A percentile compares a stretch with the other conserved stretches of the same genome.
phyloP scores from a whole-genome alignment of 164 flowering plant species.

The Aristolochia californica region DNA sequence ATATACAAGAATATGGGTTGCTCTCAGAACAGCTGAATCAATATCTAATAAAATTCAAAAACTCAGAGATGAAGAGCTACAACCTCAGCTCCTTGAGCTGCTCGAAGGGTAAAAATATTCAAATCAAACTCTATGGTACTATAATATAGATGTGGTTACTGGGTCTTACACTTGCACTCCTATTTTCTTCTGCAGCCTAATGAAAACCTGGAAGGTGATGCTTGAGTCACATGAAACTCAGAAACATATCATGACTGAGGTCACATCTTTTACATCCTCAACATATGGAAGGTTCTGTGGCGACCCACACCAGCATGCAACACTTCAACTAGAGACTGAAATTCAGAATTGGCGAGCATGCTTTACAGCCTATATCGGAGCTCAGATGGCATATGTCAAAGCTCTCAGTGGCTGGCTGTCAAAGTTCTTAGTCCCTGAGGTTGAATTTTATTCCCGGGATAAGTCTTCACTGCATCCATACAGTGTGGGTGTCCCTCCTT shows the following conservation, averaged over 20 bases:
- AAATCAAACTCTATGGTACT: no score
- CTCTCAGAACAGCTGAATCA: slow-evolving; percentile 74
- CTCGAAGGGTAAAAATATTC: slow-evolving; percentile 53
- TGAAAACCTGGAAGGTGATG: slow-evolving; percentile 62
- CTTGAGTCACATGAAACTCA: slow-evolving; percentile 85
- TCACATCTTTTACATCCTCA: slow-evolving; percentile 51
- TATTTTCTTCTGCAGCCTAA: slow-evolving; percentile 40
- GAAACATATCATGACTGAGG: slow-evolving; percentile 63
- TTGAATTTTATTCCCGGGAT: slow-evolving; percentile 45
- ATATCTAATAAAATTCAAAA: slow-evolving; percentile 69
- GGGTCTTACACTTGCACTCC: background rate
- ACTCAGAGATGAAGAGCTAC: slow-evolving; percentile 79
- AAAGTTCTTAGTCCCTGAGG: slow-evolving; percentile 67
- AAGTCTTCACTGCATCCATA: slow-evolving; percentile 30
- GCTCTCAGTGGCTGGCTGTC: slow-evolving; percentile 75
- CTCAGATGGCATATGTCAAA: slow-evolving; percentile 61
- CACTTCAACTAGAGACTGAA: slow-evolving; percentile 74
- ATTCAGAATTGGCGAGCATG: slow-evolving; percentile 75
- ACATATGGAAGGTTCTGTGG: slow-evolving; percentile 64
- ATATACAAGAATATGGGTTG: slow-evolving; percentile 70
- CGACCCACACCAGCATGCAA: slow-evolving; percentile 66
- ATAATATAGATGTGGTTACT: background rate
- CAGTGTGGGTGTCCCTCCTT: slow-evolving; percentile 46
- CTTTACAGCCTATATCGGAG: slow-evolving; percentile 42
- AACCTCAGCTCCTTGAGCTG: slow-evolving; percentile 77